These are phyloP conservation scores for Bipolaris cookei DNA, from an alignment of 2,329 filamentous ascomycete species.

Conservation along the genomic window DNA sequence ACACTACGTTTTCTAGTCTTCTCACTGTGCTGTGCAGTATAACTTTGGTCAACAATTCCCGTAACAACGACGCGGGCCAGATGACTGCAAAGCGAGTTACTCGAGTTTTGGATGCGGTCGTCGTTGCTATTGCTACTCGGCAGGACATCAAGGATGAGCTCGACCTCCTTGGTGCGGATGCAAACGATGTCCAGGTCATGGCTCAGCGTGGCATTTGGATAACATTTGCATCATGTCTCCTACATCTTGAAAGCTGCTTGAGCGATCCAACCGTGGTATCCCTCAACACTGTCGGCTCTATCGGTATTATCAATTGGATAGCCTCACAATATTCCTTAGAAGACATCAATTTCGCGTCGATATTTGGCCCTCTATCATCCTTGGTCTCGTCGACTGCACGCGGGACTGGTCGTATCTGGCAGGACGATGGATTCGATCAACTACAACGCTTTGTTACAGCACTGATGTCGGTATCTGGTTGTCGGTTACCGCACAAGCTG, in stretches of 20 bases:
- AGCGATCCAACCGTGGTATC: slow-evolving; percentile 6
- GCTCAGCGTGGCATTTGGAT: slow-evolving; percentile 40
- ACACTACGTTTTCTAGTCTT: slow-evolving; percentile 46
- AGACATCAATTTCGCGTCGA: slow-evolving; percentile 28
- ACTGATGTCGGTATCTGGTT: slow-evolving; percentile 32
- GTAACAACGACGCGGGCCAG: slow-evolving; percentile 24
- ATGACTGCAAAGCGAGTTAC: slow-evolving; percentile 25
- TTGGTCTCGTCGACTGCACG: slow-evolving; percentile 44
- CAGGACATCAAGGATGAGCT: slow-evolving; percentile 34
- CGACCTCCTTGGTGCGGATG: slow-evolving; percentile 27
- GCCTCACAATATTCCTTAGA: slow-evolving; percentile 30
- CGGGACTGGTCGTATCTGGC: slow-evolving; percentile 45
- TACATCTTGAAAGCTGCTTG: slow-evolving; percentile 28
- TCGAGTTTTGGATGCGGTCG: slow-evolving; percentile 33
- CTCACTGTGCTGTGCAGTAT: slow-evolving; percentile 45
- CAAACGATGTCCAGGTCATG: slow-evolving; percentile 38
- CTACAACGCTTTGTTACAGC: slow-evolving; percentile 39
- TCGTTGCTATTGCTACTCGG: slow-evolving; percentile 33
- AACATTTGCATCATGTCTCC: slow-evolving; percentile 33
- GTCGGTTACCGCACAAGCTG: slow-evolving; percentile 37
- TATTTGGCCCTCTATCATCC: slow-evolving; percentile 34
- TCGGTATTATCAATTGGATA: slow-evolving; percentile 31
- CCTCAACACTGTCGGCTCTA: slow-evolving; percentile 17
- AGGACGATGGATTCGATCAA: slow-evolving; percentile 44
- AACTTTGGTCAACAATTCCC: slow-evolving; percentile 33